phyloP scores from a whole-genome alignment of 2,329 filamentous ascomycete genomes.

The Didymella arachidicola region DNA sequence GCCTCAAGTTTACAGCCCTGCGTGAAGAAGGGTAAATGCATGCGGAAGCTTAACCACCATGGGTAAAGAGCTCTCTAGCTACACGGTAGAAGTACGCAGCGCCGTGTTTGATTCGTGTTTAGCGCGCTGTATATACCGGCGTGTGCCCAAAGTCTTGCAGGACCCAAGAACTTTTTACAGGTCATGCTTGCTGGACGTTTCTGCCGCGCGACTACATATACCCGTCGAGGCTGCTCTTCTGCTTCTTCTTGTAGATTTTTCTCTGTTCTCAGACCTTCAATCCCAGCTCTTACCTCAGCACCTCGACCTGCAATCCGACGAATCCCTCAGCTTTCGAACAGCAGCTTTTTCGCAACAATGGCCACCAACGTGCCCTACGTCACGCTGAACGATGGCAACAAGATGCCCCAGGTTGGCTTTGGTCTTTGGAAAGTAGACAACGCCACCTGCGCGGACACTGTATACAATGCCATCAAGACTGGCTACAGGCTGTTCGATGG shows the following conservation, averaged over 20 bases:
- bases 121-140: constrained; percentile 34
- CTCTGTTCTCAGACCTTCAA: constrained; percentile 19
- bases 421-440: constrained; percentile 86
- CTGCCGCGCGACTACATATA: constrained; percentile 37
- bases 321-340: constrained; percentile 8
- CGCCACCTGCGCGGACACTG: constrained; percentile 73
- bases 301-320: constrained; percentile 15
- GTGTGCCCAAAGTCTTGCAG: constrained; percentile 25
- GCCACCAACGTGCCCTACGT: constrained; percentile 39
- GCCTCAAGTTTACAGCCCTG: constrained; percentile 5
- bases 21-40: constrained; percentile 31
- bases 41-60: constrained; percentile 25
- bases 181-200: constrained; percentile 31
- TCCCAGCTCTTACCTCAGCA: constrained; percentile 15
- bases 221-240: constrained; percentile 26
- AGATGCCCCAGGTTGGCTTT: constrained; percentile 80
- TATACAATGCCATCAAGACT: constrained; percentile 67
- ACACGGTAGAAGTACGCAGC: constrained; percentile 35
- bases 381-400: constrained; percentile 58
- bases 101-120: constrained; percentile 32
- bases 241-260: constrained; percentile 4
- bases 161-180: constrained; percentile 25
- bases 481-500: constrained; percentile 44
- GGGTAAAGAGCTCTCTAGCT: constrained; percentile 26
- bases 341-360: constrained; percentile 36